These are phyloP conservation scores for Pseudopithomyces maydicus DNA, from an alignment of 2,329 filamentous ascomycete genomes.

Conservation along the genomic window DNA sequence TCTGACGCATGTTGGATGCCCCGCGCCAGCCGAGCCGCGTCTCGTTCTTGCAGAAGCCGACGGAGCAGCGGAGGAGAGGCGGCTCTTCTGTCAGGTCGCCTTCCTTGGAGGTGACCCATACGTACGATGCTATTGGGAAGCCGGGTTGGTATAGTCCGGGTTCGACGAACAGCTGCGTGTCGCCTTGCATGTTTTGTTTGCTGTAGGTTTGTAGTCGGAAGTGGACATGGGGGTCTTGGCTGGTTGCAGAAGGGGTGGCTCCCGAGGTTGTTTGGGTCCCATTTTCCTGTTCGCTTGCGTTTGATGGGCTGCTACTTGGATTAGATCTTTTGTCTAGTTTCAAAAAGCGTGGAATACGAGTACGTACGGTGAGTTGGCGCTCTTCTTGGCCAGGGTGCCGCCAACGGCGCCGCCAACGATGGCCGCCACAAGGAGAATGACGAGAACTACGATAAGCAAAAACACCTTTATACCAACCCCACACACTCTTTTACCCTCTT, in stretches of 20 bases:
- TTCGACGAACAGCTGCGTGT: neutral
- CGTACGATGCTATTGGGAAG: neutral
- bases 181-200: neutral
- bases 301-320: neutral
- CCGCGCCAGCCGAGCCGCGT: neutral
- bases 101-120: neutral
- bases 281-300: neutral
- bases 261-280: no score
- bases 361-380: neutral
- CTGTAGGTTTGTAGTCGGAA: conserved; percentile 1
- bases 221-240: neutral
- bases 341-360: neutral
- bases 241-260: neutral
- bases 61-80: neutral
- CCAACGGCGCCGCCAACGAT: neutral
- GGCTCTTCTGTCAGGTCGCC: neutral
- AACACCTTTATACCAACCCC: neutral
- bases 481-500: neutral
- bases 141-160: neutral
- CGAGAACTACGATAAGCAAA: neutral
- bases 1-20: neutral
- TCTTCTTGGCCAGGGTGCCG: neutral
- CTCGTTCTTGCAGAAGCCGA: neutral
- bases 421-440: neutral
- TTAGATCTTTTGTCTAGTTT: neutral